A percentile compares a stretch with the other conserved stretches of the same genome.
phyloP scores from a whole-genome alignment of 129 eudicot species.

The Centrapalus pauciflorus region DNA sequence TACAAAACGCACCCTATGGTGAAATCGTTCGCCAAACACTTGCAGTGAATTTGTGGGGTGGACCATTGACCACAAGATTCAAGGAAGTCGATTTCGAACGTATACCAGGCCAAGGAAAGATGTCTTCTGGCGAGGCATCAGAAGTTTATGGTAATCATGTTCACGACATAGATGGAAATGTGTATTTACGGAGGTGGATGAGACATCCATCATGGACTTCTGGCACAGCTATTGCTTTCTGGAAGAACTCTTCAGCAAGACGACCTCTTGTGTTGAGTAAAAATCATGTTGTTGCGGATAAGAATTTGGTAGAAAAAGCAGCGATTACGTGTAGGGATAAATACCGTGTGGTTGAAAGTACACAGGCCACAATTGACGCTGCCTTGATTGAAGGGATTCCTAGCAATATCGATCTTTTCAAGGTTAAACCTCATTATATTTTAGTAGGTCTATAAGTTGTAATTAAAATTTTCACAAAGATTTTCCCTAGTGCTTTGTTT shows the following conservation, averaged over 20 bases:
- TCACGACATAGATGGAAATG: slow-evolving; percentile 77
- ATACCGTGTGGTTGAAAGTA: slow-evolving; percentile 54
- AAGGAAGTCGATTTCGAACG: slow-evolving; percentile 8
- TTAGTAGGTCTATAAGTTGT: background rate
- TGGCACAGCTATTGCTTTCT: slow-evolving; percentile 51
- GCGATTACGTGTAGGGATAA: slow-evolving; percentile 54
- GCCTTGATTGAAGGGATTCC: slow-evolving; percentile 91
- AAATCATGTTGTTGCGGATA: slow-evolving; percentile 66
- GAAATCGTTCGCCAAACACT: slow-evolving; percentile 72
- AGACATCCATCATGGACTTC: slow-evolving; percentile 66
- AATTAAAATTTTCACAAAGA: background rate
- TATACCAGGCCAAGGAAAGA: slow-evolving; percentile 16
- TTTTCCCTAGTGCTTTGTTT: background rate
- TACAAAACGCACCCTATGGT: slow-evolving; percentile 71
- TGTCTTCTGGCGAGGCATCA: slow-evolving; percentile 23
- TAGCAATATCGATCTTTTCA: slow-evolving; percentile 79
- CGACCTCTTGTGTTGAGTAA: slow-evolving; percentile 62
- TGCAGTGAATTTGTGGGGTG: slow-evolving; percentile 83
- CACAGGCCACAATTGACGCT: slow-evolving; percentile 84
- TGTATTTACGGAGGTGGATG: slow-evolving; percentile 79
- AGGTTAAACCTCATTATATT: slow-evolving; percentile 48
- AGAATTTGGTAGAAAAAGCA: slow-evolving; percentile 66
- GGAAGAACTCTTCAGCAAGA: slow-evolving; percentile 45
- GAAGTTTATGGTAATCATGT: slow-evolving; percentile 43
- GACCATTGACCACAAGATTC: slow-evolving; percentile 46